Base-by-base conservation (phyloP, 768 basidiomycete genomes). In the Daedaleopsis nitida region DNA sequence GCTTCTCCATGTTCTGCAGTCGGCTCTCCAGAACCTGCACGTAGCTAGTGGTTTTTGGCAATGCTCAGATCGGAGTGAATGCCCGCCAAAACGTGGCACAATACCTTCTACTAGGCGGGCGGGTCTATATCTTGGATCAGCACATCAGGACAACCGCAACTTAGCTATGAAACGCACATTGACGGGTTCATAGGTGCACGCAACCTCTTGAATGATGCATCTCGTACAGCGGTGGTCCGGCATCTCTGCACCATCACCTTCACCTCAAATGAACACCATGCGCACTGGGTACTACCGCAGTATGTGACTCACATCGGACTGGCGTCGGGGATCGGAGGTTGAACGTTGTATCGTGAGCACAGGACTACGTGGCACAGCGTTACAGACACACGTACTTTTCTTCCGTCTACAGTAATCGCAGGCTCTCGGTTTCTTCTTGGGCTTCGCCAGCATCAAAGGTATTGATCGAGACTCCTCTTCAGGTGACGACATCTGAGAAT, bases 1-100 rank as follows among this genome's bases (percentile, higher is more conserved):
- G 51, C 49, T 65, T 63, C 55, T 68, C 65, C 61, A 66, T 63
- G 43, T 66, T 70, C 54, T 61, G 62, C 1, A 70, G 44, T 14
- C 66, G 58, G 7, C 47, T 58, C 37, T 70, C 67, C 7, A 70
- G 62, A 11, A 60, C 37, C 47, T 68, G 59, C 12, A 68, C 65
- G 48, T 68, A 62, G 13, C 69, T 70, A 23, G 34, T 4, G 14
- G n/a, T n/a, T n/a, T 12, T n/a, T n/a, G n/a, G n/a, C n/a, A 32
- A 32, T 7, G 7, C 27, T 32, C 27, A 32, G 27, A 32, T 7
- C 27, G 7, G 3, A 32, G 27, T 32, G 27, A 32, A 32, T 7
- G 27, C 27, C 7, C 27, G 27, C 7, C 7, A 7, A n/a, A 32
- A 32, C 27, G 27, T 32, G 4, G 27, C 27, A 32, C 27, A n/a